Base-by-base conservation (phyloP, 805 yeast species). In the Yamadazyma tumulicola region DNA sequence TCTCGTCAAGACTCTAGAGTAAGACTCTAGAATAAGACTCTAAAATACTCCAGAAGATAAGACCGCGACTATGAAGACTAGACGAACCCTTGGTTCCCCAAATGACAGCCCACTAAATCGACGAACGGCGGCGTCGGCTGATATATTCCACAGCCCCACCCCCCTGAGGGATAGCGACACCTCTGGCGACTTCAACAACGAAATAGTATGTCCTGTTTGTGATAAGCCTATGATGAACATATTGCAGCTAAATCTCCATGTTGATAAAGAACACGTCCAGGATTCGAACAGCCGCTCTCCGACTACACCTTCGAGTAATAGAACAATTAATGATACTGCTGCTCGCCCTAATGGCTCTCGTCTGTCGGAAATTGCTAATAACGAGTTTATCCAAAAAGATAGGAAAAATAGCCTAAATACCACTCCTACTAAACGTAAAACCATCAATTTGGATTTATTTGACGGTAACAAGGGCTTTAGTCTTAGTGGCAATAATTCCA, bases 121-220 rank as follows among this genome's bases (percentile, higher is more conserved):
- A n/a, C n/a, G n/a, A n/a, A n/a, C n/a, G n/a, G n/a, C n/a, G n/a
- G n/a, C n/a, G n/a, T n/a, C n/a, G n/a, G n/a, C n/a, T n/a, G n/a
- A n/a, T n/a, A n/a, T n/a, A n/a, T n/a, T n/a, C n/a, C n/a, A n/a
- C n/a, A n/a, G n/a, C n/a, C n/a, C 49, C 3, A 50, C 55, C n/a
- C 18, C 10, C 21, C 15, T 11, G 14, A 24, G 14, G 14, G 14
- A 12, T 20, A 9, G 23, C 23, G 8, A 17, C 13, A 6, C 18
- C 22, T 16, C 20, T 26, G 27, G 3, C 13, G 13, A 23, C 15
- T 20, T 4, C 32, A 36, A 12, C 13, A 21, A 7, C n/a, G 41
- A 39, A 10, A 30, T 49, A 19, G 20, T 34, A 12, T 86, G 95
- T 48, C 95, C 95, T 1, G 79, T 86, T 1, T 86, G 95, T 50